Evolutionary conservation across 2,329 filamentous ascomycete species (phyloP), one percentile per base, ranked within the genome.

Genomic region (Penicillium concentricum): DNA sequence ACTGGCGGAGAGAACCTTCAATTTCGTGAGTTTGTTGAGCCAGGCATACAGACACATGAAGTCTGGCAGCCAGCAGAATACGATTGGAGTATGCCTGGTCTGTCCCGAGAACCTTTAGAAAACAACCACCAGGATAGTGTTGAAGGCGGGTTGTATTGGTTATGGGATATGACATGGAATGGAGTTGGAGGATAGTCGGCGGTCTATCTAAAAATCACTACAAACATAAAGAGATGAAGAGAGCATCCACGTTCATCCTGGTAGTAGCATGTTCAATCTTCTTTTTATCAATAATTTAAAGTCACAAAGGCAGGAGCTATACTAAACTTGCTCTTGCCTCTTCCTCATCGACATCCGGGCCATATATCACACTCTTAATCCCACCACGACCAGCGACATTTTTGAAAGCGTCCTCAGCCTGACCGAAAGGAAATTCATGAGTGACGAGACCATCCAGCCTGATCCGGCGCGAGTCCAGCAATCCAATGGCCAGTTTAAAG

Each of bases 331-430:
- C 43, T 24, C 59, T 67, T 7, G 62, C 63, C 20, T 49, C 30
- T 4, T 51, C 8, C 32, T 59, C 58, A 9, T 67, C 62, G 3
- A 67, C 56, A 13, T 56, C 60, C 5, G 65, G 66, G 6, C 74
- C 74, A 44, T 68, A 71, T 44, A 77, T 76, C 20, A 77, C 67
- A 13, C 71, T 74, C 56, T 77, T 77, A 52, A 77, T 76, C 2
- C 73, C 74, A 76, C 91, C 85, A 0, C 91, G 91, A 62, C 83
- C 83, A 79, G 90, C 90, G 18, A 94, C 90, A 78, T 92, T 88
- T 68, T 87, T 81, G 70, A 96, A 96, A 0, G 92, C 92, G 67
- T 88, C 80, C 76, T 94, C 90, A 0, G 92, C 92, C 61, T 92
- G 80, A 59, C 82, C 78, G 71, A 97, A 97, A 35, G 82, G 78